Evolutionary conservation across 805 yeast species (phyloP).

Genomic region (Tetrapisispora namnaoensis): DNA sequence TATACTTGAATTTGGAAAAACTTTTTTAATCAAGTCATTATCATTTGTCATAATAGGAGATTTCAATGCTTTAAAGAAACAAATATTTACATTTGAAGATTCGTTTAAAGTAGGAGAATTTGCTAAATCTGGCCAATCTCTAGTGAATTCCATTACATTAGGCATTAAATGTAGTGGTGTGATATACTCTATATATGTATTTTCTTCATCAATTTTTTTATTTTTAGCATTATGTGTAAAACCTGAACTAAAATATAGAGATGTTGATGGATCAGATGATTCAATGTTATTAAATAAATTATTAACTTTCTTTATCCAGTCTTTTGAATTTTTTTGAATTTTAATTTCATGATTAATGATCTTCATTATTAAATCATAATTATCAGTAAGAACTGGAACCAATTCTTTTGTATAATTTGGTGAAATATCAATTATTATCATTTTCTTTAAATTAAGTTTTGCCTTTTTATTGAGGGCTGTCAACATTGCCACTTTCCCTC

Average conservation of each 20-base stretch:
- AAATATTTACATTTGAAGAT: constrained; percentile 25
- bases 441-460: constrained; percentile 24
- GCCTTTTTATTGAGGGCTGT: constrained; percentile 27
- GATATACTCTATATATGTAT: constrained; percentile 12
- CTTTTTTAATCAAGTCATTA: constrained; percentile 13
- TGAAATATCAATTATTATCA: constrained; percentile 36
- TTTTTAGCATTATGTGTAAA: constrained; percentile 10
- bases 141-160: constrained; percentile 14
- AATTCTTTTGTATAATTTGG: constrained; percentile 20
- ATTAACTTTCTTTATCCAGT: constrained; percentile 17
- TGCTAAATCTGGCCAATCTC: constrained; percentile 16
- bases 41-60: constrained; percentile 35
- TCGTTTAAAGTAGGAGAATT: not conserved
- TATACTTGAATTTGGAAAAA: constrained; percentile 20
- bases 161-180: constrained; percentile 22
- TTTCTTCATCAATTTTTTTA: constrained; percentile 5
- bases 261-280: constrained; percentile 8
- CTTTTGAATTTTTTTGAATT: constrained; percentile 14
- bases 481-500: constrained; percentile 47
- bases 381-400: constrained; percentile 14
- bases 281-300: constrained; percentile 12
- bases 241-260: constrained; percentile 24
- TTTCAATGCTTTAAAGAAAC: constrained; percentile 36
- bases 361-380: constrained; percentile 15
- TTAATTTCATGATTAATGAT: constrained; percentile 13